These are phyloP conservation scores for Lasiodiplodia hormozganensis DNA, from an alignment of 2,329 filamentous ascomycete genomes.

Conservation along the genomic window DNA sequence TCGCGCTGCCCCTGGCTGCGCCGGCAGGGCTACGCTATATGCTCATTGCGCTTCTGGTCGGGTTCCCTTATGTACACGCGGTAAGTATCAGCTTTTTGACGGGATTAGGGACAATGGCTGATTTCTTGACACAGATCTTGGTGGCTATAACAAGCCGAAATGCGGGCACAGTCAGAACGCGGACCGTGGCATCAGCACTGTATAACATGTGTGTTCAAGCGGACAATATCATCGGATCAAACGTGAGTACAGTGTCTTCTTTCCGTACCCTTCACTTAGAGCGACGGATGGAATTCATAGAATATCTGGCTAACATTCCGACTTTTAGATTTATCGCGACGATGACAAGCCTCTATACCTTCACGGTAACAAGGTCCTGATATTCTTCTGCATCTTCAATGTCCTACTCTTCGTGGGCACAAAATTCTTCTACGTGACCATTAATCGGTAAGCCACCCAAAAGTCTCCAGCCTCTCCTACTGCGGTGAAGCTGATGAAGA, in stretches of 20 bases:
- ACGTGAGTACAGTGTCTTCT: slow-evolving; percentile 25
- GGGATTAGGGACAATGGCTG: background rate
- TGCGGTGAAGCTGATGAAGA: background rate
- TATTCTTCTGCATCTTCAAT: slow-evolving; percentile 56
- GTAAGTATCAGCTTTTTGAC: background rate
- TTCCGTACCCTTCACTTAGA: slow-evolving; percentile 31
- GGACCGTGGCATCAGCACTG: slow-evolving; percentile 68
- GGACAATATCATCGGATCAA: slow-evolving; percentile 46
- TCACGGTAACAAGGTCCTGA: slow-evolving; percentile 59
- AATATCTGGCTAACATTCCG: slow-evolving; percentile 24
- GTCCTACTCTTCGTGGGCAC: slow-evolving; percentile 57
- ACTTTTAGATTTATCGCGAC: slow-evolving; percentile 55
- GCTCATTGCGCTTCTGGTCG: slow-evolving; percentile 48
- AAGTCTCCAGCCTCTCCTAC: slow-evolving; percentile 23
- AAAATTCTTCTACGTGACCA: slow-evolving; percentile 59
- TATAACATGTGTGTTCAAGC: slow-evolving; percentile 62
- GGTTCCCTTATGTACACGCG: slow-evolving; percentile 58
- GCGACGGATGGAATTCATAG: slow-evolving; percentile 32
- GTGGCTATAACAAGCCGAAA: slow-evolving; percentile 69
- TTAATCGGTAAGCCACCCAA: slow-evolving; percentile 47
- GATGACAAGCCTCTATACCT: slow-evolving; percentile 62
- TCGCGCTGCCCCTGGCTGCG: slow-evolving; percentile 42
- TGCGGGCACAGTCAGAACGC: slow-evolving; percentile 66
- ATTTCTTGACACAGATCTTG: slow-evolving; percentile 49
- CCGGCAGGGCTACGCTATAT: slow-evolving; percentile 49